Evolutionary conservation across 345 rosid genomes (phyloP).

Genomic region (Turnera subulata): DNA sequence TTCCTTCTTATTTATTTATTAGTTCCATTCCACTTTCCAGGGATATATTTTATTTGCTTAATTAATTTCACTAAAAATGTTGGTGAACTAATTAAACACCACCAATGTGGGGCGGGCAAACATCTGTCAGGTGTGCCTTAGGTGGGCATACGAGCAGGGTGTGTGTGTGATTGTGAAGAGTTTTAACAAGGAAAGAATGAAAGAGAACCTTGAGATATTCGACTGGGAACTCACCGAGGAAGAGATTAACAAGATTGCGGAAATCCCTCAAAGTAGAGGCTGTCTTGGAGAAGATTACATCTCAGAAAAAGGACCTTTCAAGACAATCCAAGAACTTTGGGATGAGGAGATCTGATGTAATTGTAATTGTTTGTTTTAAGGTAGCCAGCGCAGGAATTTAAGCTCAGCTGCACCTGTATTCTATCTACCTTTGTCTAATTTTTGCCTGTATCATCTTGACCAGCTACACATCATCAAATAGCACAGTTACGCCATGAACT

Average conservation of each 20-base stretch:
- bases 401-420: neutral
- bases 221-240: conserved; percentile 48
- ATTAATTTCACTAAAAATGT: too few species aligned
- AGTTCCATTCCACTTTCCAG: neutral
- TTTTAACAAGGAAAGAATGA: conserved; percentile 50
- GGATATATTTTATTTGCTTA: too few species aligned
- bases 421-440: neutral
- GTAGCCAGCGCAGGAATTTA: neutral
- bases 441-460: too few species aligned
- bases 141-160: conserved; percentile 63
- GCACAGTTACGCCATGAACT: too few species aligned
- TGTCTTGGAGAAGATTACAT: conserved; percentile 27
- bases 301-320: conserved; percentile 34
- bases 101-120: too few species aligned
- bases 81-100: too few species aligned
- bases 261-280: conserved; percentile 46
- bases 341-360: conserved; percentile 37
- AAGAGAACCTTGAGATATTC: conserved; percentile 53
- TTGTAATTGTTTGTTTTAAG: too few species aligned
- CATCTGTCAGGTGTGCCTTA: conserved; percentile 41
- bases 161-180: conserved; percentile 50
- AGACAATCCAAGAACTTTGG: conserved; percentile 37
- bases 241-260: conserved; percentile 36
- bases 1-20: neutral
- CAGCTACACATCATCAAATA: too few species aligned